These are phyloP conservation scores for Cladosporium sp. DNA, from an alignment of 2,329 filamentous ascomycete species.

Conservation along the genomic window DNA sequence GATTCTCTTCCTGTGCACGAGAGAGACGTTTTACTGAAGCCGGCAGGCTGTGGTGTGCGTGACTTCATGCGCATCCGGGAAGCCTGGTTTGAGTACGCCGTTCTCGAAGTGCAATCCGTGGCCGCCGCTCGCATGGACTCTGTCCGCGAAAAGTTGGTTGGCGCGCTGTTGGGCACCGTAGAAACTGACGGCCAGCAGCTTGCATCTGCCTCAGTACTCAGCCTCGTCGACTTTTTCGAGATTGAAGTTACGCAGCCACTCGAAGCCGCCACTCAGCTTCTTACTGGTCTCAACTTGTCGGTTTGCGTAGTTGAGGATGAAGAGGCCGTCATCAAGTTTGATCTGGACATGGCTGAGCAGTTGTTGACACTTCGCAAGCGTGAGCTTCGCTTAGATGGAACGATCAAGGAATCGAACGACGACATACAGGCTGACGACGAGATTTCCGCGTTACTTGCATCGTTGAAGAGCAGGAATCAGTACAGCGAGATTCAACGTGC, in stretches of 20 bases:
- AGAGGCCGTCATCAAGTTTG: conserved; percentile 61
- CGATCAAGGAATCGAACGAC: conserved; percentile 32
- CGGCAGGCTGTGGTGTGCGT: conserved; percentile 68
- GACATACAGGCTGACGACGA: conserved; percentile 56
- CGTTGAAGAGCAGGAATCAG: conserved; percentile 64
- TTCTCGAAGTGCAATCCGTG: conserved; percentile 78
- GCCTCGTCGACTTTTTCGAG: conserved; percentile 89
- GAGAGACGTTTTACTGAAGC: conserved; percentile 67
- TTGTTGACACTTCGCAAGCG: conserved; percentile 69
- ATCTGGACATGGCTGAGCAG: conserved; percentile 70
- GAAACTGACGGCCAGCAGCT: conserved; percentile 64
- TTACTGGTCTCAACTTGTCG: conserved; percentile 67
- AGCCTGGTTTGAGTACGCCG: conserved; percentile 79
- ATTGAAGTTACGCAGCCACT: conserved; percentile 55
- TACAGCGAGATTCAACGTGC: conserved; percentile 56
- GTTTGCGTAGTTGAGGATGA: conserved; percentile 63
- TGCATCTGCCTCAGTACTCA: conserved; percentile 76
- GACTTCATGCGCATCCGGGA: conserved; percentile 78
- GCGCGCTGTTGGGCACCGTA: conserved; percentile 74
- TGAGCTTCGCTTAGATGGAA: conserved; percentile 49
- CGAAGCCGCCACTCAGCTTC: conserved; percentile 56
- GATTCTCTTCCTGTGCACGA: conserved; percentile 64
- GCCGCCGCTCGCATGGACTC: conserved; percentile 31
- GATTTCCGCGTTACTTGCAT: conserved; percentile 60
- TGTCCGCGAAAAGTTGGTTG: conserved; percentile 58